Evolutionary conservation across 805 yeast species (phyloP).

Genomic region (Hanseniaspora occidentalis): DNA sequence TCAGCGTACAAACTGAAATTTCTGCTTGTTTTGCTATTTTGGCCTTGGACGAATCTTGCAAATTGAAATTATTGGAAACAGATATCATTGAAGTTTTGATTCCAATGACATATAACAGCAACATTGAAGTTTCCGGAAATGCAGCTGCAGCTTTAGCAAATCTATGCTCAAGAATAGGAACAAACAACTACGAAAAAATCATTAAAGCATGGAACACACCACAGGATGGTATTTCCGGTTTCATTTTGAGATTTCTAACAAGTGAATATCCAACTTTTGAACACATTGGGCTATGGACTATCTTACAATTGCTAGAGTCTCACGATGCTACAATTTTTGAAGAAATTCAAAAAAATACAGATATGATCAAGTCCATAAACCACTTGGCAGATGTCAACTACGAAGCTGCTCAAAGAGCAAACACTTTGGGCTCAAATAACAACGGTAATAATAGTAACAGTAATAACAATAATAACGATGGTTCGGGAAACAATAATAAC

Average conservation of each 20-base stretch:
- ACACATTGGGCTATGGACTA: slow-evolving; percentile 96
- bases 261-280: slow-evolving; percentile 89
- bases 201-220: slow-evolving; percentile 70
- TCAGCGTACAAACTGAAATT: slow-evolving; percentile 88
- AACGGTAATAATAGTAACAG: slow-evolving; percentile 10
- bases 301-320: slow-evolving; percentile 82
- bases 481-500: slow-evolving; percentile 5
- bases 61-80: slow-evolving; percentile 67
- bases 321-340: slow-evolving; percentile 51
- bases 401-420: slow-evolving; percentile 19
- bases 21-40: slow-evolving; percentile 95
- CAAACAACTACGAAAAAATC: slow-evolving; percentile 51
- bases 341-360: slow-evolving; percentile 41
- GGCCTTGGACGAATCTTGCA: slow-evolving; percentile 91
- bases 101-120: slow-evolving; percentile 78
- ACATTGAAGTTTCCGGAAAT: slow-evolving; percentile 94
- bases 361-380: slow-evolving; percentile 28
- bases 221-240: slow-evolving; percentile 75
- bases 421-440: slow-evolving; percentile 9
- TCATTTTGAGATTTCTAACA: slow-evolving; percentile 65
- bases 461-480: slow-evolving; percentile 5
- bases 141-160: slow-evolving; percentile 98
- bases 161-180: slow-evolving; percentile 78
- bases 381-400: slow-evolving; percentile 18
- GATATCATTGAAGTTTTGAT: slow-evolving; percentile 80